Percentiles rank a stretch among this genome's conserved stretches.
These are phyloP conservation scores for Fusarium mundagurra DNA, from an alignment of 2,329 filamentous ascomycete genomes.

Conservation along the genomic window DNA sequence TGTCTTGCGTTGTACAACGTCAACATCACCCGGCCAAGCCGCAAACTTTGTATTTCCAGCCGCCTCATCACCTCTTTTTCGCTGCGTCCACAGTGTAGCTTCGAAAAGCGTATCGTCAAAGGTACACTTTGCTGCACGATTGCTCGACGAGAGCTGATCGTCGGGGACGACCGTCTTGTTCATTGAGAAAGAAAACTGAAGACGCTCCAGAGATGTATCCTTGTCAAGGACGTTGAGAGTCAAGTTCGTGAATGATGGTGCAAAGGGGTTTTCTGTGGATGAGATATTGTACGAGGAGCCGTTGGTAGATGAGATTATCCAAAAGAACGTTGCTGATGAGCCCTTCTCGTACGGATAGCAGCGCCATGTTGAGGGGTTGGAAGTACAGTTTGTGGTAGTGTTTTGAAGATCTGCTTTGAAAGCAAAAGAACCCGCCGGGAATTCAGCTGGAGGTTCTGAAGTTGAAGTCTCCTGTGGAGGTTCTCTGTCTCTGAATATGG, in stretches of 20 bases:
- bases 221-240: constrained; percentile 60
- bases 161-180: constrained; percentile 63
- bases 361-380: constrained; percentile 66
- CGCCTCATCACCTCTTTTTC: constrained; percentile 37
- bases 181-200: constrained; percentile 65
- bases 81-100: constrained; percentile 68
- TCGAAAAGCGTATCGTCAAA: constrained; percentile 66
- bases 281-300: constrained; percentile 61
- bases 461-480: constrained; percentile 2
- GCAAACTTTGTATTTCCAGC: constrained; percentile 43
- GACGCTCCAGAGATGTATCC: constrained; percentile 61
- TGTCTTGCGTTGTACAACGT: constrained; percentile 62
- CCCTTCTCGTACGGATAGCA: constrained; percentile 65
- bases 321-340: constrained; percentile 65
- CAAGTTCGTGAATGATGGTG: constrained; percentile 63
- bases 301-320: constrained; percentile 63
- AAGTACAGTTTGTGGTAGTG: constrained; percentile 65
- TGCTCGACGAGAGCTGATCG: constrained; percentile 52
- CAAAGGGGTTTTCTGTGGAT: constrained; percentile 64
- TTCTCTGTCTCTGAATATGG: background rate
- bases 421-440: constrained; percentile 71
- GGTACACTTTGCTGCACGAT: constrained; percentile 63
- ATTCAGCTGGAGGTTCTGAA: constrained; percentile 44
- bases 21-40: constrained; percentile 67
- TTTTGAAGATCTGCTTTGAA: constrained; percentile 67